Conservation (phyloP, 805 yeast genomes). For the Cyberlindnera mrakii region DNA sequence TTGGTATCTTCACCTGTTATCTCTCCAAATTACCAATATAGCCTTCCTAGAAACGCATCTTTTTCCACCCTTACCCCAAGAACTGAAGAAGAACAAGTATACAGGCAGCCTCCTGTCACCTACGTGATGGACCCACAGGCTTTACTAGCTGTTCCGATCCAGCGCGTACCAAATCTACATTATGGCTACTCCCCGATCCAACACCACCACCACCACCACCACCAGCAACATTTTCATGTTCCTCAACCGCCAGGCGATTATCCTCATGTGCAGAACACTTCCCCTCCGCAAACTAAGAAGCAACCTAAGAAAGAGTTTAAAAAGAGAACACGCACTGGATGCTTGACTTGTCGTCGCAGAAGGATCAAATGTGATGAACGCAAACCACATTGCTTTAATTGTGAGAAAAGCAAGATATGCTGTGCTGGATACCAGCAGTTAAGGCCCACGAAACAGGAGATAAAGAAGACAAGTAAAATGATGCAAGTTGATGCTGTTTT, state of each 20-base stretch:
- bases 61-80: too few species aligned
- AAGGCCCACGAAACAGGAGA: constrained; percentile 13
- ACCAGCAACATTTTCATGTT: background rate
- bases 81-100: too few species aligned
- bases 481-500: constrained; percentile 6
- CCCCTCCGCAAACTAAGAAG: constrained; percentile 1
- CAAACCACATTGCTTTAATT: constrained; percentile 18
- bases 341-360: constrained; percentile 22
- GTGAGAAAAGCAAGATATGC: constrained; percentile 16
- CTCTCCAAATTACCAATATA: too few species aligned
- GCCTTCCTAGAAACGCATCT: too few species aligned
- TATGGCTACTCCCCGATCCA: background rate
- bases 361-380: constrained; percentile 23
- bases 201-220: constrained; percentile 1
- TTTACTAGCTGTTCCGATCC: background rate
- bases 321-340: constrained; percentile 19
- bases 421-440: constrained; percentile 16
- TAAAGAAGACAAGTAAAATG: constrained; percentile 8
- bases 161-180: background rate
- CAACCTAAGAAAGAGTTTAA: constrained; percentile 9
- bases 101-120: too few species aligned
- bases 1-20: too few species aligned
- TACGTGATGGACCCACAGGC: too few species aligned
- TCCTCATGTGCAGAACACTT: background rate
- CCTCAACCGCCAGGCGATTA: background rate